Base-by-base conservation (phyloP, 1,284 basidiomycete genomes). In the Caloboletus inedulis region DNA sequence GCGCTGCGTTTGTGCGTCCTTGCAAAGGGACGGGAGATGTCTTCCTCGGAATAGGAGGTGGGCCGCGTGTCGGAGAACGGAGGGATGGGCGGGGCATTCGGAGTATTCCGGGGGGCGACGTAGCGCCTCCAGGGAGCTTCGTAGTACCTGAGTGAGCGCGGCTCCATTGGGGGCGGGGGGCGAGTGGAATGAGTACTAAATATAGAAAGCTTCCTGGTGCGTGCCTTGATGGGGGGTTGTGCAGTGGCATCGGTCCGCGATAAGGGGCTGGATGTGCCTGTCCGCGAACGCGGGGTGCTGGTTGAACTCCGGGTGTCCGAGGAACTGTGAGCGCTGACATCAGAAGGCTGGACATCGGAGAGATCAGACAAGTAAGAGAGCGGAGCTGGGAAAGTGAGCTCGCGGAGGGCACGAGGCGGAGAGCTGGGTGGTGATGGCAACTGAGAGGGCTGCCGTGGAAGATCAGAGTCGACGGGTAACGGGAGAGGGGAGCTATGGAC, bases 381-480 rank as follows among this genome's bases (percentile, higher is more conserved):
- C 0, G 65, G 65, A 6, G 84, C 78, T 21, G 87, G 87, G 64
- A 89, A 88, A 21, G 76, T 79, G 52, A 89, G 76, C 56, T 87
- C 81, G 39, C 82, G 79, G 21, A 82, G 68, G 39, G 60, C 67
- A 51, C 63, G 60, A 65, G 65, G 48, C 62, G 59, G 56, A 1
- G 65, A 61, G 47, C 41, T 43, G 31, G 53, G 35, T 1, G 56
- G 56, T 37, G 60, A 66, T 34, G 47, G 62, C 51, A 50, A 48
- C 4, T 51, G 65, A 61, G 52, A 53, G 51, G 60, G 63, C 58
- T 49, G 51, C 23, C 51, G 51, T 30, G 59, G 29, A 56, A 56
- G 48, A 59, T 81, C 75, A 30, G 66, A 67, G 52, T 84, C 81
- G 4, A 73, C 63, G 21, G 74, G 73, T 14, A 77, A 58, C 2